Evolutionary conservation across 257 asterid species (phyloP).

Genomic region (Voacanga thouarsii): DNA sequence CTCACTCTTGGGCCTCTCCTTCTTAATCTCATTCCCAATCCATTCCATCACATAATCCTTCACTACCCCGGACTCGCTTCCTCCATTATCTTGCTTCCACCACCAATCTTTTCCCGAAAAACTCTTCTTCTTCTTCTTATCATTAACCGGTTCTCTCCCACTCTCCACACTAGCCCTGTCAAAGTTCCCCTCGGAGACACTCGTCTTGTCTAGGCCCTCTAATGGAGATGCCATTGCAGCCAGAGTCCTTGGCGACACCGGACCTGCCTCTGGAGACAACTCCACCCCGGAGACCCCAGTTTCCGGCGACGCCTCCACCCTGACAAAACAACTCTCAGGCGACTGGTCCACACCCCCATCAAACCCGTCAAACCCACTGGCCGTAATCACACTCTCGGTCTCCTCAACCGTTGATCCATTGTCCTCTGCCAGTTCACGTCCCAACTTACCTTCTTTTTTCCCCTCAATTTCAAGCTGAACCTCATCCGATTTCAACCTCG

Average conservation of each 20-base stretch:
- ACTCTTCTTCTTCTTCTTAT: conserved; percentile 64
- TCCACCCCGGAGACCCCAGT: conserved; percentile 36
- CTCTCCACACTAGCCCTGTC: conserved; percentile 62
- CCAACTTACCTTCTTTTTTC: conserved; percentile 49
- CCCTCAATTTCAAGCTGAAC: conserved; percentile 49
- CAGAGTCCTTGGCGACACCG: conserved; percentile 69
- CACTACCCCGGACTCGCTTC: conserved; percentile 55
- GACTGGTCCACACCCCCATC: conserved; percentile 54
- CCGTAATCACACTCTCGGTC: conserved; percentile 75
- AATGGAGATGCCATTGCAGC: conserved; percentile 69
- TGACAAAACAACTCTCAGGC: conserved; percentile 62
- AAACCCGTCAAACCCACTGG: conserved; percentile 62
- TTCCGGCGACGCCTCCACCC: conserved; percentile 68
- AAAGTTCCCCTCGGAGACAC: conserved; percentile 63
- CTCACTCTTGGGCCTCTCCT: conserved; percentile 80
- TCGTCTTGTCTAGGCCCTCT: conserved; percentile 59
- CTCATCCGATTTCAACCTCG: conserved; percentile 75
- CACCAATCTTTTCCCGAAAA: conserved; percentile 88
- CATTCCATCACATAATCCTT: conserved; percentile 97
- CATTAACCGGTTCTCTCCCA: conserved; percentile 39
- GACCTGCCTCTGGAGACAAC: conserved; percentile 39
- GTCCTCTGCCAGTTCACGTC: conserved; percentile 46
- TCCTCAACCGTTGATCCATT: conserved; percentile 74
- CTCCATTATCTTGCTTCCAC: conserved; percentile 93
- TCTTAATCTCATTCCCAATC: conserved; percentile 91